Evolutionary conservation across 2,329 filamentous ascomycete species (phyloP).

Genomic region (Epichloe sp.): DNA sequence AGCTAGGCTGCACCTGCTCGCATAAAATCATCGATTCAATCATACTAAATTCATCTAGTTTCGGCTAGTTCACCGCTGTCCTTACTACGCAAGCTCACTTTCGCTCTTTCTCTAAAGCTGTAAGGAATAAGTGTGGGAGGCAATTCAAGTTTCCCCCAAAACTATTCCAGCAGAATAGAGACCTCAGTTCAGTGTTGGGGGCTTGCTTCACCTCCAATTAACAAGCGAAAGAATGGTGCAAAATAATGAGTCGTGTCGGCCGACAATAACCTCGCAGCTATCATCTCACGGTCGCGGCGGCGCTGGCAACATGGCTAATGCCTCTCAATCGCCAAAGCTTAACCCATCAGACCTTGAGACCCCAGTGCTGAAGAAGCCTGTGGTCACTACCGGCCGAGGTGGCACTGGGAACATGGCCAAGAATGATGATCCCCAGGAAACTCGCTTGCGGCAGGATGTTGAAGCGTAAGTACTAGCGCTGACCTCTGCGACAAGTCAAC

Average conservation of each 20-base stretch:
- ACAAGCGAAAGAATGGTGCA: constrained; percentile 1
- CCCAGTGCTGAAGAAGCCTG: constrained; percentile 67
- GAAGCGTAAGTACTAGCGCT: constrained; percentile 39
- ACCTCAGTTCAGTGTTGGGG: neutral
- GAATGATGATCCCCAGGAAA: constrained; percentile 57
- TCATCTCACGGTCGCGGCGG: constrained; percentile 65
- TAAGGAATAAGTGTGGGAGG: no score
- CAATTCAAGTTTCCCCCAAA: no score
- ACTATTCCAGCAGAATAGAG: no score
- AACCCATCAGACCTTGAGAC: constrained; percentile 58
- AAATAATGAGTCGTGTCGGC: neutral
- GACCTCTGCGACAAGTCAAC: no score
- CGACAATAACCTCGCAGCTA: constrained; percentile 20
- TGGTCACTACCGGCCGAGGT: constrained; percentile 82
- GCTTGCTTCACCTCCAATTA: neutral
- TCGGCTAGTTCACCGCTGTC: no score
- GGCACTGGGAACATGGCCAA: constrained; percentile 78
- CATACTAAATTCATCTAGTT: no score
- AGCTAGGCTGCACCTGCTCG: no score
- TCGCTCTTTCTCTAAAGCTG: no score
- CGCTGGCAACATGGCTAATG: constrained; percentile 58
- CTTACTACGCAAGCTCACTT: no score
- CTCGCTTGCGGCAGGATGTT: constrained; percentile 74
- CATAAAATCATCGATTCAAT: no score
- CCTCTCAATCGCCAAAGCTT: constrained; percentile 36